Conservation (phyloP, 23 red algal genomes). For the Chondrus crispus region DNA sequence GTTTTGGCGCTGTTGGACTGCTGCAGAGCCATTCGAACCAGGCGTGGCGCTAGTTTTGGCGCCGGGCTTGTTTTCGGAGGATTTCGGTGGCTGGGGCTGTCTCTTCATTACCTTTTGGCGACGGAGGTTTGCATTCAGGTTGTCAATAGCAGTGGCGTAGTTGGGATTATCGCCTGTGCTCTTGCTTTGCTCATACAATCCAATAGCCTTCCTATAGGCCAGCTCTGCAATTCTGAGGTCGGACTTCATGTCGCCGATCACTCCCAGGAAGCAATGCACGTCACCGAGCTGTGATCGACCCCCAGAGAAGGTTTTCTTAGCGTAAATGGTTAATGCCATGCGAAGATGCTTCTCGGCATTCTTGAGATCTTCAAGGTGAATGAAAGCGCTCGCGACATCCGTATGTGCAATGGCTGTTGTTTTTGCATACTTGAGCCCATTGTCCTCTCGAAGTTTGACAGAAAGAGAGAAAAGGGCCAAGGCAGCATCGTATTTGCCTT, state of each 20-base stretch:
- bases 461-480: constrained; percentile 69
- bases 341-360: constrained; percentile 79
- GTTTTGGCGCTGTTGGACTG: not conserved
- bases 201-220: constrained; percentile 48
- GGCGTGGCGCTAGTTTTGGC: not conserved
- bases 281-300: constrained; percentile 48
- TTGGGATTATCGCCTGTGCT: constrained; percentile 42
- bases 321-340: constrained; percentile 55
- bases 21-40: not conserved
- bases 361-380: constrained; percentile 62
- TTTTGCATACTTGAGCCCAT: constrained; percentile 66
- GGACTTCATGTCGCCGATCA: constrained; percentile 48
- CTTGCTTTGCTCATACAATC: constrained; percentile 33
- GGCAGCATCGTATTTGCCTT: constrained; percentile 65
- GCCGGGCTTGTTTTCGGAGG: not conserved
- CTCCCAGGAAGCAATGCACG: constrained; percentile 52
- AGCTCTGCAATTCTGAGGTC: constrained; percentile 25
- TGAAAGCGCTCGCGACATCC: constrained; percentile 67
- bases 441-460: constrained; percentile 68
- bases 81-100: not conserved
- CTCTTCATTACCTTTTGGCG: not conserved
- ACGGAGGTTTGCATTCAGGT: constrained; percentile 48
- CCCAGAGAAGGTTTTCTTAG: constrained; percentile 43
- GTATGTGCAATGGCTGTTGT: constrained; percentile 65
- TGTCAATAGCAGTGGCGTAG: constrained; percentile 53